phyloP scores from a whole-genome alignment of 345 rosid genomes.

The Xanthoceras sorbifolium region DNA sequence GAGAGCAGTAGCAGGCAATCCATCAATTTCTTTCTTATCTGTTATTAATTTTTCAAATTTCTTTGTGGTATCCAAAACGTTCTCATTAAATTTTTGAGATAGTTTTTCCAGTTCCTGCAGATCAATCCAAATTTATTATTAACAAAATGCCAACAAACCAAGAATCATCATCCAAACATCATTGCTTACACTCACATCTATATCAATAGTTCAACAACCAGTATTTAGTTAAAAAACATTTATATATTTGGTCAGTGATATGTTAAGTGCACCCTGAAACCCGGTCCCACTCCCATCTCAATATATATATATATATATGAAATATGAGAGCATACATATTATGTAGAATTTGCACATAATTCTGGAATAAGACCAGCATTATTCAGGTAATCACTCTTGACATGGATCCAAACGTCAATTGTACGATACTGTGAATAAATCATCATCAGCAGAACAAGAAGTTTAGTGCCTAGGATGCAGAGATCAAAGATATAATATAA shows the following conservation, averaged over 20 bases:
- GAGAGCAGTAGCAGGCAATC: conserved; percentile 88
- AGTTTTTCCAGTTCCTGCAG: conserved; percentile 76
- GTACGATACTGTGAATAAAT: neutral
- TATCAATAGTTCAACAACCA: neutral
- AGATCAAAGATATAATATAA: neutral
- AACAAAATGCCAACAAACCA: neutral
- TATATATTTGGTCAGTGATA: neutral
- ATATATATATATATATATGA: too few relatives aligned
- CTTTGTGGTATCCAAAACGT: conserved; percentile 92
- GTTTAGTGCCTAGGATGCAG: neutral
- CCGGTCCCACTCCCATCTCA: neutral
- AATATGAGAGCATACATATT: neutral
- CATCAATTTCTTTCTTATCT: conserved; percentile 83
- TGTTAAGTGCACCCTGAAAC: neutral
- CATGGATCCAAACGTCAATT: neutral
- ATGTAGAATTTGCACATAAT: neutral
- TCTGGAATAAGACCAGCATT: neutral
- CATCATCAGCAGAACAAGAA: neutral
- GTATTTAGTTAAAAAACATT: neutral
- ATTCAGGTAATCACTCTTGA: neutral
- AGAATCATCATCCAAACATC: neutral
- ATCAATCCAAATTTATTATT: conserved; percentile 7
- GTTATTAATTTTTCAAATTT: conserved; percentile 80
- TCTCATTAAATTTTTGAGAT: conserved; percentile 79
- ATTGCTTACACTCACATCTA: neutral